Evolutionary conservation across 257 asterid genomes (phyloP).

Genomic region (Salvia hispanica): DNA sequence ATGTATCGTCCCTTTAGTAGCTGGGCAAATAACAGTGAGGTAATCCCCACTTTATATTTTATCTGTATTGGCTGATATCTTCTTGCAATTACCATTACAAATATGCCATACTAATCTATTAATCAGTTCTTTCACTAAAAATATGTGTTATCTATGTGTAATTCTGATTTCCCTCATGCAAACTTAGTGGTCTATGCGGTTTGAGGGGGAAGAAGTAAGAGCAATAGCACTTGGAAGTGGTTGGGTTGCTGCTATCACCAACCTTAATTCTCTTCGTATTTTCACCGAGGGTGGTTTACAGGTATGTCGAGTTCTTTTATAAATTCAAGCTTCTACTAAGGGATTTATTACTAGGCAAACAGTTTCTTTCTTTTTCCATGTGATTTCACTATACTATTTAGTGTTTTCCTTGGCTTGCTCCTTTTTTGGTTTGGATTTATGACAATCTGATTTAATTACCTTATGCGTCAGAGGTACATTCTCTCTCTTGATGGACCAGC

Average conservation of each 20-base stretch:
- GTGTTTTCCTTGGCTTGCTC: slow-evolving; percentile 9
- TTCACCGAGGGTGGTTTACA: slow-evolving; percentile 90
- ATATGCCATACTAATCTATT: slow-evolving; percentile 12
- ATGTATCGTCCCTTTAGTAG: slow-evolving; percentile 94
- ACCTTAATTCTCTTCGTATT: slow-evolving; percentile 83
- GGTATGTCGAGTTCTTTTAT: slow-evolving; percentile 49
- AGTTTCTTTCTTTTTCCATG: neutral
- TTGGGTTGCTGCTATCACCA: slow-evolving; percentile 96
- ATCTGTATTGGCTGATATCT: slow-evolving; percentile 23
- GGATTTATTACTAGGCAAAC: neutral
- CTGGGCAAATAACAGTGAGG: slow-evolving; percentile 99
- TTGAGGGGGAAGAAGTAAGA: slow-evolving; percentile 94
- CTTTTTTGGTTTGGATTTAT: slow-evolving; percentile 17
- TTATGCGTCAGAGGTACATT: slow-evolving; percentile 52
- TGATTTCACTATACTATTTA: slow-evolving; percentile 15
- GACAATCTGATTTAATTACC: slow-evolving; percentile 31
- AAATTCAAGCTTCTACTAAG: slow-evolving; percentile 19
- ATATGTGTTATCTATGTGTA: slow-evolving; percentile 21
- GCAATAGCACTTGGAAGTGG: slow-evolving; percentile 85
- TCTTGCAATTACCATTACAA: slow-evolving; percentile 15
- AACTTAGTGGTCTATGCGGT: slow-evolving; percentile 95
- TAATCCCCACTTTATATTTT: slow-evolving; percentile 38
- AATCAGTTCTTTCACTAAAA: slow-evolving; percentile 9
- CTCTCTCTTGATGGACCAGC: slow-evolving; percentile 93
- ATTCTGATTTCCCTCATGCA: slow-evolving; percentile 36